These are phyloP conservation scores for Leucaena leucocephala DNA, from an alignment of 306 rosid species.

Conservation along the genomic window DNA sequence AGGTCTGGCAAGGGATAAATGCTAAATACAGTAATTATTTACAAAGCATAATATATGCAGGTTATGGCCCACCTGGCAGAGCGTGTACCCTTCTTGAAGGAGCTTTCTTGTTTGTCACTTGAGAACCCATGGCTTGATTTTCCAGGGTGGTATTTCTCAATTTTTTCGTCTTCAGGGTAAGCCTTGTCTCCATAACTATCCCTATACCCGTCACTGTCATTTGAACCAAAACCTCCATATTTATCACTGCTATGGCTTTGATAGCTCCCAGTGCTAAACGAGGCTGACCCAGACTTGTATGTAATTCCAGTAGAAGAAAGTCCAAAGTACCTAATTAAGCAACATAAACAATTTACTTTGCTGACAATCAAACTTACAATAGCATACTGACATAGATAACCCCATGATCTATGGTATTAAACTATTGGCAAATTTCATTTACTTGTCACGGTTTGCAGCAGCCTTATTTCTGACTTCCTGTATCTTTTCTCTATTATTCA, in stretches of 20 bases:
- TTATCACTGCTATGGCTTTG: slow-evolving; percentile 69
- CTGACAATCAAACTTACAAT: slow-evolving; percentile 32
- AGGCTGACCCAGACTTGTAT: slow-evolving; percentile 68
- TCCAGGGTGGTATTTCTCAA: slow-evolving; percentile 51
- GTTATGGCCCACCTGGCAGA: slow-evolving; percentile 57
- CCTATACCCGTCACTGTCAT: slow-evolving; percentile 54
- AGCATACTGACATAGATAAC: slow-evolving; percentile 17
- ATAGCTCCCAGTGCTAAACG: slow-evolving; percentile 59
- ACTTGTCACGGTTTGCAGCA: slow-evolving; percentile 95
- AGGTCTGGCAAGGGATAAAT: slow-evolving; percentile 15
- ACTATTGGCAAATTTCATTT: slow-evolving; percentile 41
- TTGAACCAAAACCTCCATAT: slow-evolving; percentile 65
- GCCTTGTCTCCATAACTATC: slow-evolving; percentile 67
- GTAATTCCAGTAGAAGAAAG: slow-evolving; percentile 94
- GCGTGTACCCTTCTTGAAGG: slow-evolving; percentile 62
- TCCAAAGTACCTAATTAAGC: slow-evolving; percentile 74
- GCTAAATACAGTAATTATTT: slow-evolving; percentile 13
- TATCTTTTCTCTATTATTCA: slow-evolving; percentile 93
- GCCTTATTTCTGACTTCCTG: slow-evolving; percentile 91
- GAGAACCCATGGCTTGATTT: slow-evolving; percentile 52
- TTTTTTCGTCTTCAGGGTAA: slow-evolving; percentile 58
- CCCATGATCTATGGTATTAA: slow-evolving; percentile 20
- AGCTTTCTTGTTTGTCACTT: slow-evolving; percentile 53
- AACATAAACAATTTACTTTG: slow-evolving; percentile 34
- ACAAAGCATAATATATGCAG: slow-evolving; percentile 27